These are phyloP conservation scores for Fusarium veterinarium DNA, from an alignment of 2,329 filamentous ascomycete species.

Conservation along the genomic window DNA sequence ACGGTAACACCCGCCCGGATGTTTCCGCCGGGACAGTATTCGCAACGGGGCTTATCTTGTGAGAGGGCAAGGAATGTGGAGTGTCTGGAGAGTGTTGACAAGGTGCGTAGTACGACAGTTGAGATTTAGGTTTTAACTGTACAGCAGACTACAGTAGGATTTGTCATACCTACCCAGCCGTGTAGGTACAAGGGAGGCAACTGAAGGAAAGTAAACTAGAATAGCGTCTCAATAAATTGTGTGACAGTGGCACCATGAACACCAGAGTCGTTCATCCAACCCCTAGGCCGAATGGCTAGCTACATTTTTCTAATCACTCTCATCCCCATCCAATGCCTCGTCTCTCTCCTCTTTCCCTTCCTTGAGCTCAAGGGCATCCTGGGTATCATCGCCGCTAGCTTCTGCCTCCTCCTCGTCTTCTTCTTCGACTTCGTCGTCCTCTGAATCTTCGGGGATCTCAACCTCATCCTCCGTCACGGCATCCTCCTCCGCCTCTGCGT, in stretches of 20 bases:
- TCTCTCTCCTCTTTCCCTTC: slow-evolving; percentile 63
- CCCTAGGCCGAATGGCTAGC: neutral
- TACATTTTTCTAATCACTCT: slow-evolving; percentile 60
- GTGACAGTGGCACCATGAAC: neutral
- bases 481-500: slow-evolving; percentile 52
- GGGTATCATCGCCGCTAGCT: slow-evolving; percentile 64
- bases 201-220: neutral
- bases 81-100: neutral
- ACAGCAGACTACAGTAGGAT: neutral
- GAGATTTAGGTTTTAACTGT: neutral
- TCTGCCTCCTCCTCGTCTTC: slow-evolving; percentile 55
- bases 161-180: neutral
- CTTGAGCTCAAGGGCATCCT: slow-evolving; percentile 64
- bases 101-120: slow-evolving; percentile 16
- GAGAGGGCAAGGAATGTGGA: slow-evolving; percentile 13
- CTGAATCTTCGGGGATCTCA: slow-evolving; percentile 58
- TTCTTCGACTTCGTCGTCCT: slow-evolving; percentile 62
- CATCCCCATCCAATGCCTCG: slow-evolving; percentile 71
- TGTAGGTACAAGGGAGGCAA: neutral
- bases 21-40: slow-evolving; percentile 19
- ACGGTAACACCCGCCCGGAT: slow-evolving; percentile 28
- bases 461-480: slow-evolving; percentile 56
- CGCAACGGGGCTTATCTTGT: slow-evolving; percentile 14
- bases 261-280: neutral
- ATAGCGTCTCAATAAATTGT: neutral